A percentile compares a stretch with the other conserved stretches of the same genome.
Conservation (phyloP, 2,329 filamentous ascomycete genomes). For the Hymenotorrendiella dingleyae region DNA sequence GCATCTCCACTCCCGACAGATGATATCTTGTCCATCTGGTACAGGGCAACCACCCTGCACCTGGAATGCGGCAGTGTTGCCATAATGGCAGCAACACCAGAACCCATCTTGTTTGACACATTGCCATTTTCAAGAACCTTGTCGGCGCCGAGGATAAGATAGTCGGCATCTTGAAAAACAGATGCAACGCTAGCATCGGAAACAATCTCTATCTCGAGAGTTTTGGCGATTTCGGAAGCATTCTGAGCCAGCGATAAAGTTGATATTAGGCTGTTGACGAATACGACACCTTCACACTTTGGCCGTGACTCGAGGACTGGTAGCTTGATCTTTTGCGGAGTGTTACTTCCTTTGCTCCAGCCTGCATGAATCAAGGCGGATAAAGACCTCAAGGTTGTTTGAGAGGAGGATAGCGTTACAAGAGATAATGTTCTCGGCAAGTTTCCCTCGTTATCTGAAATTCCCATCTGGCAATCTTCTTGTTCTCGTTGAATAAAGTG, state of each 20-base stretch:
- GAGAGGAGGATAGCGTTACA: slow-evolving; percentile 57
- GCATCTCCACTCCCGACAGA: slow-evolving; percentile 38
- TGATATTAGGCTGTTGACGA: slow-evolving; percentile 39
- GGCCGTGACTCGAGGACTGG: slow-evolving; percentile 62
- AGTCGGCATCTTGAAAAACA: slow-evolving; percentile 45
- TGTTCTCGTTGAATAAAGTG: slow-evolving; percentile 6
- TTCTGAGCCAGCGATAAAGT: slow-evolving; percentile 20
- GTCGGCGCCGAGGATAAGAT: slow-evolving; percentile 60
- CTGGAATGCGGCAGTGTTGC: slow-evolving; percentile 42
- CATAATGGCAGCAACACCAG: slow-evolving; percentile 50
- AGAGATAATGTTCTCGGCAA: slow-evolving; percentile 32
- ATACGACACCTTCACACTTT: slow-evolving; percentile 56
- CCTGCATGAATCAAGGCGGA: slow-evolving; percentile 29
- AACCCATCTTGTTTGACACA: slow-evolving; percentile 63
- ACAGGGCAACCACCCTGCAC: slow-evolving; percentile 48
- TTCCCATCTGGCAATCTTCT: slow-evolving; percentile 1
- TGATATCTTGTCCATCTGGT: slow-evolving; percentile 59
- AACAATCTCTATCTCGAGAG: slow-evolving; percentile 36
- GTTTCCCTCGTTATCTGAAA: slow-evolving; percentile 3
- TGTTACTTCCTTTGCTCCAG: no score
- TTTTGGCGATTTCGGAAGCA: slow-evolving; percentile 15
- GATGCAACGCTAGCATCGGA: slow-evolving; percentile 54
- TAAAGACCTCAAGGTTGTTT: slow-evolving; percentile 50
- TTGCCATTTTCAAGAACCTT: slow-evolving; percentile 50
- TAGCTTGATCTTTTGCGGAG: slow-evolving; percentile 42